These are phyloP conservation scores for Nakazawaea molendinolei DNA, from an alignment of 805 yeast species.

Conservation along the genomic window DNA sequence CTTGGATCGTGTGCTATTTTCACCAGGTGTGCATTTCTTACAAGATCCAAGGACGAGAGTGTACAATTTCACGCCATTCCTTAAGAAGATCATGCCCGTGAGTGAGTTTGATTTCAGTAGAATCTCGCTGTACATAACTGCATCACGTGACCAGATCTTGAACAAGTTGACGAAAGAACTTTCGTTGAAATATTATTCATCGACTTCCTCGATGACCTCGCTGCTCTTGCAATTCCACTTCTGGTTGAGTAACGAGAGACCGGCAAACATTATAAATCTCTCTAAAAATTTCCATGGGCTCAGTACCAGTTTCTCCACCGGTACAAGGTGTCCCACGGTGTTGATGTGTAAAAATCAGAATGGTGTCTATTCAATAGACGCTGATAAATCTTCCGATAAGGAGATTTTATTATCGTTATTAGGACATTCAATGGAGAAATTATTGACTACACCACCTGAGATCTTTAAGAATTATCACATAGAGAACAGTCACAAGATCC, in stretches of 20 bases:
- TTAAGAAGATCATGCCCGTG: constrained; percentile 54
- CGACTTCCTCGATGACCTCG: constrained; percentile 86
- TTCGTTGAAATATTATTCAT: constrained; percentile 49
- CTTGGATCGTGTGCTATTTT: constrained; percentile 65
- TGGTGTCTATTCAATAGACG: constrained; percentile 52
- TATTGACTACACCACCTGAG: constrained; percentile 55
- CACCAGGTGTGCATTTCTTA: constrained; percentile 74
- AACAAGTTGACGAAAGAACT: constrained; percentile 36
- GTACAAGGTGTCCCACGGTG: constrained; percentile 47
- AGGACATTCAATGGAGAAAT: constrained; percentile 75
- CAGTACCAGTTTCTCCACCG: constrained; percentile 30
- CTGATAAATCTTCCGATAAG: constrained; percentile 59
- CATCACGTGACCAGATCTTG: constrained; percentile 57
- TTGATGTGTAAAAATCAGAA: constrained; percentile 42
- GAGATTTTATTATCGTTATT: constrained; percentile 65
- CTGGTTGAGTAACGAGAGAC: constrained; percentile 55
- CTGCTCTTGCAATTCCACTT: constrained; percentile 69
- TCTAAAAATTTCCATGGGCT: constrained; percentile 37
- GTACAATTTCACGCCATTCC: constrained; percentile 57
- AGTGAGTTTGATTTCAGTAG: constrained; percentile 60
- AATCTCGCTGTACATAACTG: constrained; percentile 52
- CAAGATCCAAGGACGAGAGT: constrained; percentile 74
- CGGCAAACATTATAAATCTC: constrained; percentile 37
- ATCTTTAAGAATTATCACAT: constrained; percentile 34
- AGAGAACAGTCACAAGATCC: constrained; percentile 3